phyloP scores from a whole-genome alignment of 2,329 filamentous ascomycete species.

The Hirsutella minnesotensis region DNA sequence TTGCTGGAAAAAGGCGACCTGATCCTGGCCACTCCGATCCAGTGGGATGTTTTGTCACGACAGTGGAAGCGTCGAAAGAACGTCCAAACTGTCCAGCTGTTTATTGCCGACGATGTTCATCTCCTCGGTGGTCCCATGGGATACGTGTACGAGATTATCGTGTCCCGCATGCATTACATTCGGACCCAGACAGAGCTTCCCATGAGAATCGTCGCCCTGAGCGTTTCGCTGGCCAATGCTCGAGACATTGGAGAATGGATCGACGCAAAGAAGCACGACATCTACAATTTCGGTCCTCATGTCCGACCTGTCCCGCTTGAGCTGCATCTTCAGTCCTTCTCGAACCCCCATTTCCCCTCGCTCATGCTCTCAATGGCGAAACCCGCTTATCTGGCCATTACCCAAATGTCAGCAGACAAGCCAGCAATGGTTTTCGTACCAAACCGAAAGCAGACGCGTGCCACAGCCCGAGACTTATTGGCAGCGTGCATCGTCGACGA shows the following conservation, averaged over 20 bases:
- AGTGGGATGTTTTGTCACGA: conserved; percentile 92
- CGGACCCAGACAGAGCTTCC: conserved; percentile 75
- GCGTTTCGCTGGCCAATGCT: conserved; percentile 85
- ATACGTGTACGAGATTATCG: conserved; percentile 88
- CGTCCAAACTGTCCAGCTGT: conserved; percentile 76
- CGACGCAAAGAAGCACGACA: conserved; percentile 92
- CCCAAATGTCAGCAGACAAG: conserved; percentile 79
- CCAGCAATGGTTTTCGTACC: conserved; percentile 88
- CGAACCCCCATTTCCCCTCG: conserved; percentile 92
- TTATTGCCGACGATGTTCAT: conserved; percentile 92
- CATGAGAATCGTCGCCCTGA: conserved; percentile 78
- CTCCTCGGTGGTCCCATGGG: conserved; percentile 79
- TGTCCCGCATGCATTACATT: conserved; percentile 97
- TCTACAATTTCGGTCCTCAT: conserved; percentile 96
- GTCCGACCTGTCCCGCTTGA: conserved; percentile 82
- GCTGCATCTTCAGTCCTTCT: conserved; percentile 89
- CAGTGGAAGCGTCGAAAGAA: conserved; percentile 97
- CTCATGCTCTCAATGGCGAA: conserved; percentile 98
- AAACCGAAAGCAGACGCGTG: conserved; percentile 81
- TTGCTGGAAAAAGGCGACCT: conserved; percentile 79
- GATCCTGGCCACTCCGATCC: conserved; percentile 79
- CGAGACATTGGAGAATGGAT: conserved; percentile 96
- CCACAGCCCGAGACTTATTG: conserved; percentile 76
- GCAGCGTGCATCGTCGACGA: conserved; percentile 81
- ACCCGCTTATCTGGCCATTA: conserved; percentile 79